phyloP scores from a whole-genome alignment of 345 rosid genomes.

The Murraya koenigii region DNA sequence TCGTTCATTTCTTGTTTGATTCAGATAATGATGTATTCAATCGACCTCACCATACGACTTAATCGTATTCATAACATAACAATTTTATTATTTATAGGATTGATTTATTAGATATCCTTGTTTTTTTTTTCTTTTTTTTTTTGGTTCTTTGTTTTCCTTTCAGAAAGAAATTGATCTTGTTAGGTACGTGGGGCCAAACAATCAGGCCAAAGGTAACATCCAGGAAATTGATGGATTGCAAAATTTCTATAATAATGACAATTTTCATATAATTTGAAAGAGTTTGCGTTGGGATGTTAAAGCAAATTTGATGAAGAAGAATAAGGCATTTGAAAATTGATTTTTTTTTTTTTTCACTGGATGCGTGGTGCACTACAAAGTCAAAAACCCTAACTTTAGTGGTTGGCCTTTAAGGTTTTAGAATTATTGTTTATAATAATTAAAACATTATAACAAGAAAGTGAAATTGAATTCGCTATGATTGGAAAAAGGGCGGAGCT shows the following conservation, averaged over 20 bases:
- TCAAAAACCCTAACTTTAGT: not conserved
- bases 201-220: conserved; percentile 24
- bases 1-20: not conserved
- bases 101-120: not conserved
- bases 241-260: not conserved
- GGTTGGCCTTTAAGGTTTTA: not conserved
- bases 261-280: not conserved
- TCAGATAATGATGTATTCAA: not conserved
- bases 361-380: not conserved
- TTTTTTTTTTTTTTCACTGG: not conserved
- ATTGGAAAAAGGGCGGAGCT: not conserved
- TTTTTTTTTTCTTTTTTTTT: not conserved
- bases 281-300: not conserved
- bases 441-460: too few species aligned
- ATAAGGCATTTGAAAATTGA: not conserved
- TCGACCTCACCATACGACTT: not conserved
- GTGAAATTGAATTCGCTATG: not conserved
- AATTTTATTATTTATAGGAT: not conserved
- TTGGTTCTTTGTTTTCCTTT: not conserved
- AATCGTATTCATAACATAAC: not conserved
- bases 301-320: not conserved
- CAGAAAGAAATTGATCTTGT: conserved; percentile 1
- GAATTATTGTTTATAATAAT: too few species aligned
- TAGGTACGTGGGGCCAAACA: conserved; percentile 26
- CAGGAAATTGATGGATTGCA: not conserved